These are phyloP conservation scores for Pezicula rhizophila DNA, from an alignment of 2,329 filamentous ascomycete genomes.

Conservation along the genomic window DNA sequence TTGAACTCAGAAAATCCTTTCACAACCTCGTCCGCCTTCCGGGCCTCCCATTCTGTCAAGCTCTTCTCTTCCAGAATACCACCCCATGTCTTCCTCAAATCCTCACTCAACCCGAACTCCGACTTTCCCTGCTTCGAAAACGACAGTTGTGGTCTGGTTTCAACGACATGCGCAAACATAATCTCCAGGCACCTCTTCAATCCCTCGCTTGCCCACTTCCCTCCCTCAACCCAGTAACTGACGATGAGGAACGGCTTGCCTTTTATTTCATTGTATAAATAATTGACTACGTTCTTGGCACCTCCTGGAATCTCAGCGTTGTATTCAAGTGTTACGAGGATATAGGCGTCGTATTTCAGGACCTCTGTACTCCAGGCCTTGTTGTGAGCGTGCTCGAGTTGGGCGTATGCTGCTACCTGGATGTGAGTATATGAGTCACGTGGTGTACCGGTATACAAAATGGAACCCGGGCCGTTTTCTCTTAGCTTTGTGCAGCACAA, in stretches of 20 bases:
- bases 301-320: constrained; percentile 48
- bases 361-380: constrained; percentile 37
- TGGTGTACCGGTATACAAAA: too few relatives aligned
- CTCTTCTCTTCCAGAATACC: constrained; percentile 8
- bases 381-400: not conserved
- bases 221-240: constrained; percentile 44
- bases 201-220: constrained; percentile 25
- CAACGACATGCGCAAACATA: constrained; percentile 26
- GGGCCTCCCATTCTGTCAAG: constrained; percentile 4
- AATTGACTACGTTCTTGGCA: constrained; percentile 57
- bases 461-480: too few relatives aligned
- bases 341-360: constrained; percentile 37
- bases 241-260: constrained; percentile 47
- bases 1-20: constrained; percentile 12
- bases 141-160: constrained; percentile 23
- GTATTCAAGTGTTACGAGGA: constrained; percentile 47
- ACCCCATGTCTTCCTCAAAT: constrained; percentile 2
- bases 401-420: too few relatives aligned
- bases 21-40: constrained; percentile 6
- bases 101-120: constrained; percentile 7
- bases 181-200: constrained; percentile 21
- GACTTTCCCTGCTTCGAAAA: constrained; percentile 15
- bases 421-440: too few relatives aligned
- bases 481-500: too few relatives aligned
- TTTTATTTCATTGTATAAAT: constrained; percentile 50